These are phyloP conservation scores for Asterophora parasitica DNA, from an alignment of 768 basidiomycete species.

Conservation along the genomic window DNA sequence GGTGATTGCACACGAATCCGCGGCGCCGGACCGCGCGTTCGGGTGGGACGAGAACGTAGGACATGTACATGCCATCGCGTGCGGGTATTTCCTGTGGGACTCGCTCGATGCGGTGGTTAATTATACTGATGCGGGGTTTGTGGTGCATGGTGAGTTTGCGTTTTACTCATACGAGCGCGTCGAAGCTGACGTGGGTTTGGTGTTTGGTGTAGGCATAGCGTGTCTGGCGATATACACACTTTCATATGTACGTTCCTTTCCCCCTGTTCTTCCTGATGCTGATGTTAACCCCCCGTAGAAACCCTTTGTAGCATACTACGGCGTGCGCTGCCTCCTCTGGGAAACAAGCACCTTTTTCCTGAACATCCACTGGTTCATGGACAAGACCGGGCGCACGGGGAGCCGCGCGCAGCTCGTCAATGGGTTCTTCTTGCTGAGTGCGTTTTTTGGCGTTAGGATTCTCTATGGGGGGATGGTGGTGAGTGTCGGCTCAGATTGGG, in stretches of 20 bases:
- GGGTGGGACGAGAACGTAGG: conserved; percentile 65
- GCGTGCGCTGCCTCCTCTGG: conserved; percentile 75
- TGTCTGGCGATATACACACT: conserved; percentile 65
- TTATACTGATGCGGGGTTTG: conserved; percentile 68
- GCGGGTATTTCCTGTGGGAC: conserved; percentile 89
- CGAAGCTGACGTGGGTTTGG: background rate
- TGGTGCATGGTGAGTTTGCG: conserved; percentile 57
- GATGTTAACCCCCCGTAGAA: conserved; percentile 29
- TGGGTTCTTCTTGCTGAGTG: conserved; percentile 56
- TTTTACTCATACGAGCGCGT: background rate
- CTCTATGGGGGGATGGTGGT: conserved; percentile 60
- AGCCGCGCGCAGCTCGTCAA: conserved; percentile 65
- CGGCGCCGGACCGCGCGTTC: conserved; percentile 62
- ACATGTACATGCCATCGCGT: conserved; percentile 60
- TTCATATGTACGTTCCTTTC: conserved; percentile 52
- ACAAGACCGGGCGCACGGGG: conserved; percentile 72
- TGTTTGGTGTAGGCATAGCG: conserved; percentile 39
- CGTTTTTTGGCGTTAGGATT: conserved; percentile 70
- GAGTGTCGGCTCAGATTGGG: too few species aligned
- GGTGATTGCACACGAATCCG: conserved; percentile 36
- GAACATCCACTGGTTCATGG: conserved; percentile 83
- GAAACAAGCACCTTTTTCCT: conserved; percentile 85
- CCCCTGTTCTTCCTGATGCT: too few species aligned
- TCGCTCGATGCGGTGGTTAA: conserved; percentile 63
- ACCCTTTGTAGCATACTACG: conserved; percentile 79